Base-by-base conservation (phyloP, 495 filamentous ascomycete genomes). In the Evernia prunastri region DNA sequence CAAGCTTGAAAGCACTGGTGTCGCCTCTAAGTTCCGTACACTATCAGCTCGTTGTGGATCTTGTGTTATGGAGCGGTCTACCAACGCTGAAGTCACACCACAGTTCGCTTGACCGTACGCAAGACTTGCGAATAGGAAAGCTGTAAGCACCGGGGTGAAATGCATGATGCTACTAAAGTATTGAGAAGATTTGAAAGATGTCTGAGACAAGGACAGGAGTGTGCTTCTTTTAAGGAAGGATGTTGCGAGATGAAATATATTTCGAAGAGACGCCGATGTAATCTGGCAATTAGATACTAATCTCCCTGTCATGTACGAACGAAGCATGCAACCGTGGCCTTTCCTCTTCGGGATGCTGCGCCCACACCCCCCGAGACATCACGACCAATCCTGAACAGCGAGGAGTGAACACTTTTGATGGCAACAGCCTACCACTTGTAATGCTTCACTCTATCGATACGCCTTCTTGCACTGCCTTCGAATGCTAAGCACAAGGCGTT, bases 321-420 rank as follows among this genome's bases (percentile, higher is more conserved):
- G 17, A 53, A 43, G 49, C 49, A 31, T 13, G 0, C 31, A 53
- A 27, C 49, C 49, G 49, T 53, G 13, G 10, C 49, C 49, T 53
- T 53, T 31, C 49, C 49, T 8, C 23, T 53, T 53, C 31, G 25
- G 49, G 49, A 53, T 49, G 49, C 49, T 53, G 17, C 27, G 49
- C 49, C 49, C 27, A 2, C 40, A 43, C 20, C 40, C 2, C 17
- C 40, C 17, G 18, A 20, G 40, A 20, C 40, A 18, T 8, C 7
- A 18, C 20, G 40, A 20, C 40, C 6, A 43, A 20, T 20, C 7
- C 36, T 37, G 7, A 37, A 37, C 36, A 37, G 7, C 36, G n/a
- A n/a, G n/a, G n/a, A n/a, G n/a, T n/a, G n/a, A n/a, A n/a, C n/a
- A n/a, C n/a, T n/a, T n/a, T n/a, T n/a, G n/a, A n/a, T n/a, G n/a